A percentile compares a stretch with the other conserved stretches of the same genome.
phyloP scores from a whole-genome alignment of 345 rosid genomes.

The Linum tenue region DNA sequence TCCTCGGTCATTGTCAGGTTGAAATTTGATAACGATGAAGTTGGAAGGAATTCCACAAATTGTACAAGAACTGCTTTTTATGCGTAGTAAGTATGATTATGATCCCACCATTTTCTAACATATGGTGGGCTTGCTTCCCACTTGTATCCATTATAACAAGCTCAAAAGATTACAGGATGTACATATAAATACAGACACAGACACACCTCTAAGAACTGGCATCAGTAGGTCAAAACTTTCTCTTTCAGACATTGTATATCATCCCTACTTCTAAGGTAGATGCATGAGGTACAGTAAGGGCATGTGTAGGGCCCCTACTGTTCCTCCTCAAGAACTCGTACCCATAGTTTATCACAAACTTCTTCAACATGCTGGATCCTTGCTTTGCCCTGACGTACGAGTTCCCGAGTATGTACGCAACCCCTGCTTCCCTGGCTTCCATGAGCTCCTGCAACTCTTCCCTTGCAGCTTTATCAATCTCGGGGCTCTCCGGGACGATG shows the following conservation, averaged over 20 bases:
- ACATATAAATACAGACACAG: neutral
- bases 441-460: constrained; percentile 13
- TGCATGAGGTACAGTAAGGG: constrained; percentile 13
- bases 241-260: constrained; percentile 7
- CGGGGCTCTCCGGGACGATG: constrained; percentile 3
- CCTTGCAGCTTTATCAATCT: neutral
- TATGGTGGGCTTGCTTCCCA: neutral
- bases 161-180: no score
- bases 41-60: neutral
- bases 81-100: neutral
- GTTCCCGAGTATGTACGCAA: constrained; percentile 15
- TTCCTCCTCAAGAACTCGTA: constrained; percentile 13
- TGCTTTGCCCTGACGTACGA: constrained; percentile 2
- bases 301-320: constrained; percentile 6
- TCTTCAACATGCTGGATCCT: constrained; percentile 6
- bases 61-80: neutral
- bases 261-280: constrained; percentile 15
- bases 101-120: neutral
- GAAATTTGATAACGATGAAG: no score
- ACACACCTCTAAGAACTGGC: neutral
- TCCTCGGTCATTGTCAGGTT: no score
- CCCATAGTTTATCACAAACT: constrained; percentile 9
- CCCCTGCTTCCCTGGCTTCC: constrained; percentile 11
- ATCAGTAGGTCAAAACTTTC: neutral
- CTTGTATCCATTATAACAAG: neutral